Percentiles rank a stretch among this genome's conserved stretches.
These are phyloP conservation scores for Hygrocybe punicea DNA, from an alignment of 768 basidiomycete species.

Conservation along the genomic window DNA sequence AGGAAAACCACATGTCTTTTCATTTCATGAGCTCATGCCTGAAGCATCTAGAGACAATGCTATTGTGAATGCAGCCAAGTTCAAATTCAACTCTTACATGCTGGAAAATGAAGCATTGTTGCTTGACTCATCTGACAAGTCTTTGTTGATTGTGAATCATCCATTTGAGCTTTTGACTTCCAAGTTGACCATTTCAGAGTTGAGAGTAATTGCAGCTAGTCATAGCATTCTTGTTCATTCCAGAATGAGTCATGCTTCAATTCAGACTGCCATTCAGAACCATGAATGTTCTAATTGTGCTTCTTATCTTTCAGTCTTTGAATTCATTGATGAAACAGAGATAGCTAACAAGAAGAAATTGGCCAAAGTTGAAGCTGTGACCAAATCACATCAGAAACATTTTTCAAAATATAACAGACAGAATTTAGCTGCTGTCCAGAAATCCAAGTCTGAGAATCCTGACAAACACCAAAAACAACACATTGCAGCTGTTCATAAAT, in stretches of 20 bases:
- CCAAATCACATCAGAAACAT: no score
- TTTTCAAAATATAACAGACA: no score
- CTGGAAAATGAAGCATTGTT: no score
- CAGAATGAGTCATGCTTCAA: neutral
- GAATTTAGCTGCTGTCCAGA: neutral
- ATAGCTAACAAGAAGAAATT: neutral
- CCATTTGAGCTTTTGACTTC: neutral
- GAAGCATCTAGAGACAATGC: neutral
- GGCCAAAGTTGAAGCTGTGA: neutral
- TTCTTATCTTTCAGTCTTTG: neutral
- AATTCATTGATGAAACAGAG: neutral
- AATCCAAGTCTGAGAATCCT: neutral
- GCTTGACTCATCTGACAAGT: neutral
- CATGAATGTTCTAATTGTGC: no score
- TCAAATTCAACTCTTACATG: no score
- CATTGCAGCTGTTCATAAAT: neutral
- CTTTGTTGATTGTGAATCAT: neutral
- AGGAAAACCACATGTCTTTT: no score
- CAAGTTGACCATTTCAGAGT: neutral
- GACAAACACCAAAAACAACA: neutral
- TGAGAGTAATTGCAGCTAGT: neutral
- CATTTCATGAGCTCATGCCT: neutral
- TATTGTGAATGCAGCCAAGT: neutral
- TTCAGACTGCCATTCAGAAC: neutral
- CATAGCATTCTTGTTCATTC: neutral